Percentiles rank a stretch among this genome's conserved stretches.
Conservation (phyloP, 2,329 filamentous ascomycete species). For the Pseudogymnoascus sp. region DNA sequence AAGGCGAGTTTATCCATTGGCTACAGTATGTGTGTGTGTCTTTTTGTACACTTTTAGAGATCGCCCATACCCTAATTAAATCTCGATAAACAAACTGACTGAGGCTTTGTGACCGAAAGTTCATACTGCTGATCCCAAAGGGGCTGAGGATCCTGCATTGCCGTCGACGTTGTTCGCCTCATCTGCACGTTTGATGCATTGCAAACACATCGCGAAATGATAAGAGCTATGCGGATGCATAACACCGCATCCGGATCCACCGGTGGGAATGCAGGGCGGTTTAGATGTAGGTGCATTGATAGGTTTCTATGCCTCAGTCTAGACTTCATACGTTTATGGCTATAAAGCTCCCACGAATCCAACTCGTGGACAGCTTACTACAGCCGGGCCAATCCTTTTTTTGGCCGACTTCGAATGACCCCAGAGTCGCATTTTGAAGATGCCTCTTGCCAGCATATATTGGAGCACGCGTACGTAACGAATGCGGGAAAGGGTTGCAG, state of each 20-base stretch:
- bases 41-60: constrained; percentile 8
- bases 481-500: background rate
- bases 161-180: background rate
- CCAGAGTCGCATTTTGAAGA: background rate
- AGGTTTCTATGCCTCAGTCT: background rate
- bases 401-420: background rate
- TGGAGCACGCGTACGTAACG: background rate
- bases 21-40: constrained; percentile 5
- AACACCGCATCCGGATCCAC: background rate
- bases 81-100: constrained; percentile 8
- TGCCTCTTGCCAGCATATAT: background rate
- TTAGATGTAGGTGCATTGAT: background rate
- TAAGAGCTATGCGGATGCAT: background rate
- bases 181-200: constrained; percentile 4
- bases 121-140: background rate
- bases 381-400: background rate
- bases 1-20: constrained; percentile 7
- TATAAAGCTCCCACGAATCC: background rate
- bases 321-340: background rate
- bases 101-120: background rate
- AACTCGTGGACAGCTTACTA: background rate
- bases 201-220: background rate
- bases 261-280: background rate
- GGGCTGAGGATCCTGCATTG: background rate
- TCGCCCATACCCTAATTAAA: constrained; percentile 8